phyloP scores from a whole-genome alignment of 108 stramenopile genomes.

The Cyclotella cryptica region DNA sequence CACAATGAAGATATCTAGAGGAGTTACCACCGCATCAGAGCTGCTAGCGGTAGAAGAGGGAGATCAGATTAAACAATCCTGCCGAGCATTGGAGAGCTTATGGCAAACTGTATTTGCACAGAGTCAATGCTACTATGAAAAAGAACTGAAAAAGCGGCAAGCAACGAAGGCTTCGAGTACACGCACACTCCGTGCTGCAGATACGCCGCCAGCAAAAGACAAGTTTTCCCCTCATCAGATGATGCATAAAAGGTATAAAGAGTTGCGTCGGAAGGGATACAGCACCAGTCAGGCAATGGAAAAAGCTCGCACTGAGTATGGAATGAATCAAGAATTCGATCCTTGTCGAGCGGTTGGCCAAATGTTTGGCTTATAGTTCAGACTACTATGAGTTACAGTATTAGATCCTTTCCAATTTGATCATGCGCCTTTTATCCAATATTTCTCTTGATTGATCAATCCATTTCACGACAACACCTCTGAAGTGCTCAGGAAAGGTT shows the following conservation, averaged over 20 bases:
- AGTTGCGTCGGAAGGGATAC: constrained; percentile 60
- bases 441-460: too few relatives aligned
- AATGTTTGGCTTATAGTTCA: constrained; percentile 67
- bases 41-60: constrained; percentile 17
- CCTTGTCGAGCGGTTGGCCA: constrained; percentile 57
- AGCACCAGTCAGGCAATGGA: constrained; percentile 62
- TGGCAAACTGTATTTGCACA: constrained; percentile 57
- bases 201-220: constrained; percentile 16
- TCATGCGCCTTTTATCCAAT: too few relatives aligned
- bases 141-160: constrained; percentile 36
- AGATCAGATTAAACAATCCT: constrained; percentile 8
- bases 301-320: constrained; percentile 54
- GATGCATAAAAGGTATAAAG: constrained; percentile 64
- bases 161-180: not conserved
- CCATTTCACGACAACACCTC: too few relatives aligned
- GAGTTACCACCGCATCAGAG: constrained; percentile 7
- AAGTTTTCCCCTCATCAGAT: constrained; percentile 29
- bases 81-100: constrained; percentile 41
- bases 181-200: constrained; percentile 12
- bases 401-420: too few relatives aligned
- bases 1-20: constrained; percentile 22
- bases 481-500: too few relatives aligned
- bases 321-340: constrained; percentile 37
- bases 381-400: too few relatives aligned
- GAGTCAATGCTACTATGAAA: constrained; percentile 49